These are phyloP conservation scores for Neonothopanus nambi DNA, from an alignment of 1,284 basidiomycete genomes.

Conservation along the genomic window DNA sequence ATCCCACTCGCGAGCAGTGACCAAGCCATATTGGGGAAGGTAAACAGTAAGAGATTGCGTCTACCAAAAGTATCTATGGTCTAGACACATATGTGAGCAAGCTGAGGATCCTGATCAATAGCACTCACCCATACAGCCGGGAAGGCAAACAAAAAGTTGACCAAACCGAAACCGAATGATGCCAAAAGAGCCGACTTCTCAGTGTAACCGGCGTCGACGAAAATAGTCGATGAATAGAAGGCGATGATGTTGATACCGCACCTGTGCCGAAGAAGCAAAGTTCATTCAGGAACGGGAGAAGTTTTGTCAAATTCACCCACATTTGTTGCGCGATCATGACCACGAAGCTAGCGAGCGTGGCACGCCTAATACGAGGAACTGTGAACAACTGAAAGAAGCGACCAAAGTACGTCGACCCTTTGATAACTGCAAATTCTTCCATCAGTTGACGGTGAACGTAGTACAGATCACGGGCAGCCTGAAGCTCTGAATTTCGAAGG, in stretches of 20 bases:
- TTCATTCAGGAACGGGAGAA: neutral
- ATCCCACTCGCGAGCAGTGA: constrained; percentile 61
- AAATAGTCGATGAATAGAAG: constrained; percentile 73
- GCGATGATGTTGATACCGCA: constrained; percentile 51
- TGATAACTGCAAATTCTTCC: constrained; percentile 53
- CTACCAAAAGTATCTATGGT: constrained; percentile 61
- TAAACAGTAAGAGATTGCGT: constrained; percentile 55
- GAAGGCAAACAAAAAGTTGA: constrained; percentile 66
- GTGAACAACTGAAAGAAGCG: constrained; percentile 66
- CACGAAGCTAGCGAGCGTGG: constrained; percentile 63
- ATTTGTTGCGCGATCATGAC: constrained; percentile 71
- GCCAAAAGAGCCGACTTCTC: constrained; percentile 55
- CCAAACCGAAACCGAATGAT: constrained; percentile 73
- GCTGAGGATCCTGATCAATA: neutral
- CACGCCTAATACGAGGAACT: constrained; percentile 67
- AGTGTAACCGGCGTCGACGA: constrained; percentile 55
- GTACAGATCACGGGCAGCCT: constrained; percentile 60
- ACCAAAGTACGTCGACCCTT: constrained; percentile 44
- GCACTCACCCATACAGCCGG: constrained; percentile 55
- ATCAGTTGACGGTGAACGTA: constrained; percentile 61
- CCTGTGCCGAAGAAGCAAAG: constrained; percentile 17
- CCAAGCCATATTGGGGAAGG: constrained; percentile 62
- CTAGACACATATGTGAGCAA: constrained; percentile 15
- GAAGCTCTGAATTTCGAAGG: constrained; percentile 63
- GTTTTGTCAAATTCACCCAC: constrained; percentile 34